Base-by-base conservation (phyloP, 192 early-diverging fungal species). In the Podila minutissima region DNA sequence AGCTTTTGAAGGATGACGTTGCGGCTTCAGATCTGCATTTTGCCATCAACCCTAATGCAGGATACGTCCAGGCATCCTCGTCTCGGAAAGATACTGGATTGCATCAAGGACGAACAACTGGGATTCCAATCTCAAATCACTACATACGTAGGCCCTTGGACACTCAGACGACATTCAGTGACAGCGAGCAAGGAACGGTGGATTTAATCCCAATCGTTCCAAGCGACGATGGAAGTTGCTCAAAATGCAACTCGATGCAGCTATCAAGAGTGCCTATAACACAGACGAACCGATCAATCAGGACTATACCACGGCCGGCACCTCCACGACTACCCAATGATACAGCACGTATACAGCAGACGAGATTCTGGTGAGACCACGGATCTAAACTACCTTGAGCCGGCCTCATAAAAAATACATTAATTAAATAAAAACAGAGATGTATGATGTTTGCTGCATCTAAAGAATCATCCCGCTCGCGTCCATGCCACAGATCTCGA, bases 401-500 rank as follows among this genome's bases (percentile, higher is more conserved):
- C 53, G 2, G n/a, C 53, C 22, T 24, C n/a, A 24, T 55, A 24
- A 41, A 41, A 53, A 53, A 26, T 55, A 55, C 24, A 55, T 24
- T 24, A 55, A 55, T 10, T 24, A 55, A 53, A 53, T n/a, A 53
- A 53, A 53, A 53, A 53, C 0, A n/a, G 20, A 53, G 0, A 53
- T 26, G 0, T 24, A 4, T 55, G 24, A 4, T 55, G 22, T 20
- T 51, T n/a, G n/a, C n/a, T n/a, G n/a, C 13, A 55, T 55, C 53
- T 55, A 55, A 55, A 55, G 53, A n/a, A 55, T 12, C 53, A 55
- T 79, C 35, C 69, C 75, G 9, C 75, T 69, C 4, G 60, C 75
- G 35, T 79, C 75, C 65, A 79, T 72, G 11, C 75, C 69, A 64
- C 75, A 79, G 32, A 79, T 67, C 53, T 79, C 75, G 6, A 79